Evolutionary conservation across 1,139 yeast species (phyloP).

Genomic region (Eremothecium gossypii): DNA sequence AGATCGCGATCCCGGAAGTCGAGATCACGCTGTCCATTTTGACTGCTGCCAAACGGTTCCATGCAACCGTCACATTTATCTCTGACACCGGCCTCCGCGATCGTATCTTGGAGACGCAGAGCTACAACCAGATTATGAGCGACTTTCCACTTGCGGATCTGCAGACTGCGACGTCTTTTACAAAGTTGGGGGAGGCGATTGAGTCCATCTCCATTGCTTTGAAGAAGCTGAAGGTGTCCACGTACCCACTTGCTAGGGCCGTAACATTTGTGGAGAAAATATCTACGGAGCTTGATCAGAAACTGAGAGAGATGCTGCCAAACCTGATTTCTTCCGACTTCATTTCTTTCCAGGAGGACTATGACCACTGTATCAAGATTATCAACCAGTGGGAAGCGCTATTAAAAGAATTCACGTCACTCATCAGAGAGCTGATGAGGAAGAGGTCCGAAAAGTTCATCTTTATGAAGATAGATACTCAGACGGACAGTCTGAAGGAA

Average conservation of each 20-base stretch:
- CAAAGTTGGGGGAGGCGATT: slow-evolving; percentile 40
- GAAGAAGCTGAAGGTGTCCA: slow-evolving; percentile 48
- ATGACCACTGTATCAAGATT: slow-evolving; percentile 24
- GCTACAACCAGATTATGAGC: slow-evolving; percentile 53
- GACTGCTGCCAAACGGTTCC: slow-evolving; percentile 67
- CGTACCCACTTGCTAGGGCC: slow-evolving; percentile 61
- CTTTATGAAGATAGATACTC: slow-evolving; percentile 48
- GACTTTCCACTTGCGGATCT: slow-evolving; percentile 66
- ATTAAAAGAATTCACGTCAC: slow-evolving; percentile 44
- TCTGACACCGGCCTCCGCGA: slow-evolving; percentile 65
- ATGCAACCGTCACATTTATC: slow-evolving; percentile 62
- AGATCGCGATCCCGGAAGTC: slow-evolving; percentile 48
- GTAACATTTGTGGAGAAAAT: slow-evolving; percentile 56
- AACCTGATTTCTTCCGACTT: slow-evolving; percentile 33
- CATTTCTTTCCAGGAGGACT: slow-evolving; percentile 28
- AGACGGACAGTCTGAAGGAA: slow-evolving; percentile 39
- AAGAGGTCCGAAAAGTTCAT: slow-evolving; percentile 68
- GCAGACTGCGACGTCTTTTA: slow-evolving; percentile 39
- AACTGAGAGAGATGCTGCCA: slow-evolving; percentile 27
- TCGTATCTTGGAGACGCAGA: slow-evolving; percentile 42
- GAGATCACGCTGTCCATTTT: slow-evolving; percentile 53
- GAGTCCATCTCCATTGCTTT: slow-evolving; percentile 50
- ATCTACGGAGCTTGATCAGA: slow-evolving; percentile 36
- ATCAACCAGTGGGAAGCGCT: slow-evolving; percentile 42
- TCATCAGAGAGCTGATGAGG: slow-evolving; percentile 67